Percentiles rank a stretch among this genome's conserved stretches.
These are phyloP conservation scores for Erysiphe neolycopersici DNA, from an alignment of 2,329 filamentous ascomycete species.

Conservation along the genomic window DNA sequence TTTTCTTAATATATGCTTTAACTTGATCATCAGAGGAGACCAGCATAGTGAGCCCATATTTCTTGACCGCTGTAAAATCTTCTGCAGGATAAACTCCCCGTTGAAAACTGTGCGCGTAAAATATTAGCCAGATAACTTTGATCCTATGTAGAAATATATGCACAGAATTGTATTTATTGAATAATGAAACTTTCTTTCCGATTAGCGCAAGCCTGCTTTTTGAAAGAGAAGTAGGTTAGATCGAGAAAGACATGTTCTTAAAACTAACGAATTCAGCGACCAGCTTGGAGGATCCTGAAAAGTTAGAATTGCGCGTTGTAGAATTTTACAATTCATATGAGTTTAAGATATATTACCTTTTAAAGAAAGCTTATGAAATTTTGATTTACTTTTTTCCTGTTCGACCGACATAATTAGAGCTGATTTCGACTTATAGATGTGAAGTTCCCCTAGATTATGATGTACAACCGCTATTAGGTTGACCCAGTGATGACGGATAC, in stretches of 20 bases:
- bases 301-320: slow-evolving; percentile 4
- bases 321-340: too few species aligned
- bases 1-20: slow-evolving; percentile 97
- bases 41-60: slow-evolving; percentile 71
- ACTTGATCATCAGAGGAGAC: slow-evolving; percentile 94
- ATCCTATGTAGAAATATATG: slow-evolving; percentile 9
- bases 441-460: neutral
- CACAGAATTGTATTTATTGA: slow-evolving; percentile 93
- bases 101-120: slow-evolving; percentile 38
- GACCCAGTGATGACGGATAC: neutral
- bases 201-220: neutral
- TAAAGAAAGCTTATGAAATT: slow-evolving; percentile 81
- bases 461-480: neutral
- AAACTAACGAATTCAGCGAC: slow-evolving; percentile 76
- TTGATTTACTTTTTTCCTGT: slow-evolving; percentile 41
- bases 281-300: slow-evolving; percentile 44
- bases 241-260: neutral
- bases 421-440: too few species aligned
- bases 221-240: neutral
- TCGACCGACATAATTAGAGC: slow-evolving; percentile 9
- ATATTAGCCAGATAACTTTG: neutral
- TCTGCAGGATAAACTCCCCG: slow-evolving; percentile 70
- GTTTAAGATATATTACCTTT: slow-evolving; percentile 33
- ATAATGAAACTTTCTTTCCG: slow-evolving; percentile 54
- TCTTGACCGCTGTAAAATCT: slow-evolving; percentile 93